Base-by-base conservation (phyloP, 2,329 filamentous ascomycete genomes). In the Cladosporium sp. region DNA sequence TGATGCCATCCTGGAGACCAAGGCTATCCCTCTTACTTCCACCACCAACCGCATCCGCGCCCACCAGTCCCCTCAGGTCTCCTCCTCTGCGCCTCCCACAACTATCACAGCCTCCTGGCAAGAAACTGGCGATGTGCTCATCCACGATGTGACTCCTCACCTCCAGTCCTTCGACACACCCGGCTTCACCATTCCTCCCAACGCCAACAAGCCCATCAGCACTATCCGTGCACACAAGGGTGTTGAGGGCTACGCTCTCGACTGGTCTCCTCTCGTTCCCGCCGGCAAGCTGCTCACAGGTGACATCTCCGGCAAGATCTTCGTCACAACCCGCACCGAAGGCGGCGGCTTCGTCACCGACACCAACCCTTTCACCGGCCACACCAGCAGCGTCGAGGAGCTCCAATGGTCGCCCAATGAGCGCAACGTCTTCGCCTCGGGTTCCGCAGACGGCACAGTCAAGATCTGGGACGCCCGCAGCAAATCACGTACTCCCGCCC, bases 331-430 rank as follows among this genome's bases (percentile, higher is more conserved):
- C 8, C 86, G 92, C 66, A 93, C 90, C 60, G 92, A 95, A 75
- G 92, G 92, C 67, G 95, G 93, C 62, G 91, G 91, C 69, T 98
- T 93, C 85, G 90, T 92, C 21, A 96, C 93, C 5, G 93, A 97
- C 77, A 91, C 87, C 14, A 87, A 91, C 52, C 84, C 94, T 0
- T 96, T 96, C 80, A 87, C 87, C 26, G 94, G 93, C 60, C 95
- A 99, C 82, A 86, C 85, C 10, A 87, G 89, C 75, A 94, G 91
- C 61, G 88, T 99, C 18, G 95, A 99, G 82, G 95, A 99, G 77
- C 83, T 99, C 30, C 94, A 98, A 79, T 99, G 95, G 95, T 96
- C 92, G 61, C 95, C 95, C 0, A 92, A 89, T 21, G 95, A 99
- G 81, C 88, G 88, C 69, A 93, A 93, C 68, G 95, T 98, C 32